A percentile compares a stretch with the other conserved stretches of the same genome.
Evolutionary conservation across 371 early-diverging fungal genomes (phyloP).

Genomic region (Haplosporangium sp.): DNA sequence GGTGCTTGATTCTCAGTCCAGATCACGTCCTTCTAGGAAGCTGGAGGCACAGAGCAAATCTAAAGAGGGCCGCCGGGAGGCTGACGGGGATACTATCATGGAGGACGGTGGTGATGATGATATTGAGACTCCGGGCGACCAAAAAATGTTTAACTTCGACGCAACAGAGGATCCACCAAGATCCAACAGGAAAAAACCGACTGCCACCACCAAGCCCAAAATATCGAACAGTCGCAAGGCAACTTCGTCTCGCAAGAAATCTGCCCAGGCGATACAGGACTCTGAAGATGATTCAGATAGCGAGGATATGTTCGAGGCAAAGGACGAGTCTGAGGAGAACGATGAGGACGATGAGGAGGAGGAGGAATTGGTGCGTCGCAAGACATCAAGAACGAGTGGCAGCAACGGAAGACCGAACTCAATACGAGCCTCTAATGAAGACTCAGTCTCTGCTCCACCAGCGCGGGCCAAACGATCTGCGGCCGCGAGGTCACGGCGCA

Average conservation of each 20-base stretch:
- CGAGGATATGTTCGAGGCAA: not conserved
- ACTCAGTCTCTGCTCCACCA: not conserved
- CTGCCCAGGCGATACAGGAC: not conserved
- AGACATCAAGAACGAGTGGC: not conserved
- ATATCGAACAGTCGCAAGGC: too few species aligned
- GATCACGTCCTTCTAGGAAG: not conserved
- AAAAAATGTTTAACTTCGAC: too few species aligned
- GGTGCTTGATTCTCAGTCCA: slow-evolving; percentile 1
- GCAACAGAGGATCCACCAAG: too few species aligned
- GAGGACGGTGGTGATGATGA: not conserved
- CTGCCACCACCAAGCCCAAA: too few species aligned
- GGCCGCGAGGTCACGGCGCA: slow-evolving; percentile 3
- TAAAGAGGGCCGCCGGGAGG: too few species aligned
- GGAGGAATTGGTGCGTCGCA: not conserved
- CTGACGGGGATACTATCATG: not conserved
- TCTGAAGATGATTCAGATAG: not conserved
- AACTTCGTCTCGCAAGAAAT: too few species aligned
- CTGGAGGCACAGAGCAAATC: not conserved
- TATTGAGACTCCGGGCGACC: too few species aligned
- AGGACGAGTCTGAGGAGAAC: not conserved
- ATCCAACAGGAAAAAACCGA: too few species aligned
- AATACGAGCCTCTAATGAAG: not conserved
- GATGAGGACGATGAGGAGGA: slow-evolving; percentile 7
- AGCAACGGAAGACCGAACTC: not conserved
- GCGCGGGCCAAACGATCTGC: not conserved